Conservation (phyloP, 2,329 filamentous ascomycete genomes). For the Stagonosporopsis rhizophila region DNA sequence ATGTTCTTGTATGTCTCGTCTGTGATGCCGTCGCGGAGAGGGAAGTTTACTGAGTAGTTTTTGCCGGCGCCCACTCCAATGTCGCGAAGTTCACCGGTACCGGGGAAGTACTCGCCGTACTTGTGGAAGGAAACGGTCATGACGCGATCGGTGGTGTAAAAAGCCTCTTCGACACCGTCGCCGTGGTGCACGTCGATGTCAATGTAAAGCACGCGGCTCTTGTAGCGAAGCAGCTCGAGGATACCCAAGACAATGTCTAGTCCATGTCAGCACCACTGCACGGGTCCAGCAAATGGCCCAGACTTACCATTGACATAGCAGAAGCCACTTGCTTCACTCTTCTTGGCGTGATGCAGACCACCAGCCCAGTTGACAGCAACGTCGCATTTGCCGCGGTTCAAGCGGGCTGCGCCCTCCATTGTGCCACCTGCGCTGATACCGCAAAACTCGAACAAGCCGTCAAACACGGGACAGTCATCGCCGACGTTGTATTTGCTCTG, state of each 20-base stretch:
- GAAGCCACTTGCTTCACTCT: conserved; percentile 91
- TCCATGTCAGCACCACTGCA: conserved; percentile 36
- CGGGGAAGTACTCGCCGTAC: conserved; percentile 75
- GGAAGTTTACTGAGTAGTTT: conserved; percentile 73
- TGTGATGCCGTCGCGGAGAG: conserved; percentile 72
- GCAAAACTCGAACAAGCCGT: conserved; percentile 74
- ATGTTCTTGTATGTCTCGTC: conserved; percentile 72
- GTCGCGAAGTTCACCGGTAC: conserved; percentile 72
- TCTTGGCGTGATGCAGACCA: conserved; percentile 95
- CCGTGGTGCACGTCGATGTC: conserved; percentile 94
- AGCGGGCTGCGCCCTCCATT: conserved; percentile 73
- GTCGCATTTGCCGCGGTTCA: conserved; percentile 73
- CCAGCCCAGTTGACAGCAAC: conserved; percentile 76
- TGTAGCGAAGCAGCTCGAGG: conserved; percentile 81
- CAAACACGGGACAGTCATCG: conserved; percentile 69
- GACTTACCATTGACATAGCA: conserved; percentile 82
- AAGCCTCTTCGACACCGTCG: conserved; percentile 76
- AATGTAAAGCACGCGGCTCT: conserved; percentile 90
- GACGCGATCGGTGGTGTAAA: conserved; percentile 74
- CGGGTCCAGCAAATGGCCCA: not conserved
- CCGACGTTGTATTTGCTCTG: conserved; percentile 79
- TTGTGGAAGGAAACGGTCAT: conserved; percentile 78
- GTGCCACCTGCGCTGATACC: conserved; percentile 73
- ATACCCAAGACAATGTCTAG: conserved; percentile 90
- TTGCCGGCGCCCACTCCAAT: conserved; percentile 72